Evolutionary conservation across 345 rosid genomes (phyloP), one percentile per base, ranked within the genome.

Genomic region (Eucalyptus coolabah): DNA sequence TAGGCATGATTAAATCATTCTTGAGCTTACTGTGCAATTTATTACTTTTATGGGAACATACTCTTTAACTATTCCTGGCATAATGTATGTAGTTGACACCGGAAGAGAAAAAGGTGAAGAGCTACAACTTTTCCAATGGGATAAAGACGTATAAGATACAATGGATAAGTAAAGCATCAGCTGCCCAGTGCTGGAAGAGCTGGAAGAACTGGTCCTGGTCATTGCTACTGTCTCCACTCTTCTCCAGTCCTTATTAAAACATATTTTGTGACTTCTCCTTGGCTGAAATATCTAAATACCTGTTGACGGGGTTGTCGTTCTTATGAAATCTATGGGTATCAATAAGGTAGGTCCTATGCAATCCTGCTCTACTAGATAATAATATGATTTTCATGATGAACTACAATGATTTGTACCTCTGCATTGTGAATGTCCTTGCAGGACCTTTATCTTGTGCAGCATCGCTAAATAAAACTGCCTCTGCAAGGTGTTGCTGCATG

Each of bases 171-270:
- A 96, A 96, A 91, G 98, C 99, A 88, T 97, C 99, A 40, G 98
- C 99, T 91, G 94, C 95, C 91, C 99, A 97, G 90, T 96, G 98
- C 98, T 77, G 99, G 99, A 93, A 93, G 99, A 93, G 3, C 45
- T 53, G 99, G 99, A 89, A 94, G 99, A 95, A 97, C 99, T 51
- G 97, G 95, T 87, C 98, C 98, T 91, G 99, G 99, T 63, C 98
- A 97, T 92, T 97, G 98, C 89, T 96, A 96, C 90, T 95, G 98
- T 86, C 95, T 97, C 81, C 97, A 97, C 89, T 95, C 99, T 23
- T 93, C 98, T 91, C 95, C 99, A 9, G 97, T 94, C 89, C 96
- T 95, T 89, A 90, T 88, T 88, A 96, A 96, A 53, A 53, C 92
- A 94, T 94, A 88, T 90, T 97, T 90, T 96, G 93, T n/a, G 96